A percentile compares a stretch with the other conserved stretches of the same genome.
Conservation (phyloP, 2,329 filamentous ascomycete species). For the Endothia cerciana region DNA sequence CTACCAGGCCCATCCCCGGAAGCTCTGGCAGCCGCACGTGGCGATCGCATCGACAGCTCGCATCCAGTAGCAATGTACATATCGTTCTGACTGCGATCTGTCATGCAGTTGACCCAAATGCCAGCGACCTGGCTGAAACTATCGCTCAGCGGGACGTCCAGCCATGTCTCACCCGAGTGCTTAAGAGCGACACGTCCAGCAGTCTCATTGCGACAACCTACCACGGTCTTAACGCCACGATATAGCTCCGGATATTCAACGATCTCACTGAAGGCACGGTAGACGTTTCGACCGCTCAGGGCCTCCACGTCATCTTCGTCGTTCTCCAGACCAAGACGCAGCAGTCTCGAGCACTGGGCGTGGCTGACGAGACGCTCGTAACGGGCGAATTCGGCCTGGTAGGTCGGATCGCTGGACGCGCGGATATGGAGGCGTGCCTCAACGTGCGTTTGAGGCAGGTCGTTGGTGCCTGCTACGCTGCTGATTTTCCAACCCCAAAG, state of each 20-base stretch:
- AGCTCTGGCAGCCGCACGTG: conserved; percentile 21
- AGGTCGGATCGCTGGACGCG: neutral
- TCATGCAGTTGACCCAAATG: conserved; percentile 43
- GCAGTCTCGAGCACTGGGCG: conserved; percentile 36
- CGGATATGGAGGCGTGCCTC: conserved; percentile 1
- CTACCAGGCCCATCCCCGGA: conserved; percentile 9
- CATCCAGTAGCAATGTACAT: conserved; percentile 41
- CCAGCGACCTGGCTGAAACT: conserved; percentile 42
- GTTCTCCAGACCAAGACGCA: conserved; percentile 26
- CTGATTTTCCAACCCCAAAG: no score
- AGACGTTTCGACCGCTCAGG: conserved; percentile 43
- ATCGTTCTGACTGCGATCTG: conserved; percentile 32
- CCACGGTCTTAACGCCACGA: conserved; percentile 38
- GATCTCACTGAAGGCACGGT: conserved; percentile 40
- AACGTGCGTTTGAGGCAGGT: neutral
- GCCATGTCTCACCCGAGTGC: conserved; percentile 28
- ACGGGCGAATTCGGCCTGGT: conserved; percentile 32
- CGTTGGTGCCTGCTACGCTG: neutral
- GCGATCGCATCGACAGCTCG: conserved; percentile 40
- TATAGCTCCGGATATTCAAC: conserved; percentile 42
- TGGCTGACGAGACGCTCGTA: conserved; percentile 41
- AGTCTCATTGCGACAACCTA: conserved; percentile 35
- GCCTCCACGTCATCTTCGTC: conserved; percentile 37
- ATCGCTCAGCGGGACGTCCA: conserved; percentile 38
- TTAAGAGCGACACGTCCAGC: conserved; percentile 36